Conservation (phyloP, 164 flowering plant genomes). For the Sedum album region DNA sequence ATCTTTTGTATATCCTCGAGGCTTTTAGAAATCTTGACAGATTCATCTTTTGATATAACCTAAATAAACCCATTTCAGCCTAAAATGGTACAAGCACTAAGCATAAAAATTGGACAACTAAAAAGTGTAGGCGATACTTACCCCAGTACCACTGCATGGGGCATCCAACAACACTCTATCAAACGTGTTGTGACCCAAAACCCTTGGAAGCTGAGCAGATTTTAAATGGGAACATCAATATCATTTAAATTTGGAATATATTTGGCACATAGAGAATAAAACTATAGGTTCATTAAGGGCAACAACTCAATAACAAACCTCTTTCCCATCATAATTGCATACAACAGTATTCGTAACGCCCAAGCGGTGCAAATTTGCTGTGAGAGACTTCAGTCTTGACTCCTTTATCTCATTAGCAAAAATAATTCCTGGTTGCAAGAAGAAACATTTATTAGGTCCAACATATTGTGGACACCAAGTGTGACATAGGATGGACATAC, state of each 20-base stretch:
- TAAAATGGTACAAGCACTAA: conserved; percentile 2
- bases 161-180: conserved; percentile 97
- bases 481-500: conserved; percentile 3
- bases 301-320: conserved; percentile 39
- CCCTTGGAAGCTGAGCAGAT: conserved; percentile 65
- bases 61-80: conserved; percentile 13
- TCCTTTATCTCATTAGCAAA: conserved; percentile 95
- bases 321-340: conserved; percentile 87
- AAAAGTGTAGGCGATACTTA: not conserved
- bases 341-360: conserved; percentile 92
- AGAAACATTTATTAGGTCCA: not conserved
- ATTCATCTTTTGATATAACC: conserved; percentile 97
- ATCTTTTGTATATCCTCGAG: conserved; percentile 66
- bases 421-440: conserved; percentile 42
- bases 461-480: not conserved
- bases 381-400: conserved; percentile 74
- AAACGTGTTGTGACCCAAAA: conserved; percentile 64
- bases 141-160: conserved; percentile 99
- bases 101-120: not conserved
- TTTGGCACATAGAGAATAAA: not conserved
- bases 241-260: no score
- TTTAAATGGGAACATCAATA: not conserved
- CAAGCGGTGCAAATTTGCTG: conserved; percentile 89
- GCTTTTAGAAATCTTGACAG: conserved; percentile 83
- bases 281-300: not conserved